Percentiles rank a stretch among this genome's conserved stretches.
Evolutionary conservation across 2,329 filamentous ascomycete species (phyloP).

Genomic region (Lanzia echinophila): DNA sequence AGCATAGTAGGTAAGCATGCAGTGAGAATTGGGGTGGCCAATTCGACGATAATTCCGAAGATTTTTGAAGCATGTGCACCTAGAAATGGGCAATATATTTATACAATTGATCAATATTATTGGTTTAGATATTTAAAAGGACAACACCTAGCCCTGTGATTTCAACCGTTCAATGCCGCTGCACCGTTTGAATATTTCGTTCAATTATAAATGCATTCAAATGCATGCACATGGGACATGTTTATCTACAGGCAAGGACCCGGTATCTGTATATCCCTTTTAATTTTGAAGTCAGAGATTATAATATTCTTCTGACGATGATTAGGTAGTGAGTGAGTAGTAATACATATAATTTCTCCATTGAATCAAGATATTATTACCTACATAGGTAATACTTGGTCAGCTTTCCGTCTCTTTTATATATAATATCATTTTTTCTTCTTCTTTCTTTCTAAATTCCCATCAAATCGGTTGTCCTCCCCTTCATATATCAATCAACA

Average conservation of each 20-base stretch:
- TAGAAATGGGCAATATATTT: neutral
- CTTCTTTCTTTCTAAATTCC: no score
- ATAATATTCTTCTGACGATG: neutral
- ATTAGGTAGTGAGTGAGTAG: no score
- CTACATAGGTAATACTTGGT: no score
- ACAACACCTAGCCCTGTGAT: neutral
- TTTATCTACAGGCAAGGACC: neutral
- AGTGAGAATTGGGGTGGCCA: conserved; percentile 6
- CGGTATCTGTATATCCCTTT: conserved; percentile 1
- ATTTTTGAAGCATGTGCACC: conserved; percentile 5
- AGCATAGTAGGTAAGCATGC: conserved; percentile 4
- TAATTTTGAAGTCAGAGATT: neutral
- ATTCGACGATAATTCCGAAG: conserved; percentile 4
- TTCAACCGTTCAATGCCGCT: neutral
- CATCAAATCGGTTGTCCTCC: no score
- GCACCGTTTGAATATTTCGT: conserved; percentile 1
- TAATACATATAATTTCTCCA: neutral
- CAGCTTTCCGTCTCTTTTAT: no score
- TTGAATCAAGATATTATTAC: neutral
- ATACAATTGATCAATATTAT: conserved; percentile 2
- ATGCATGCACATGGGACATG: neutral
- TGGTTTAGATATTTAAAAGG: neutral
- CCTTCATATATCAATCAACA: no score
- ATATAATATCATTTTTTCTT: no score
- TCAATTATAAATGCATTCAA: neutral